Conservation (phyloP, 768 basidiomycete genomes). For the Boletus insuetus region DNA sequence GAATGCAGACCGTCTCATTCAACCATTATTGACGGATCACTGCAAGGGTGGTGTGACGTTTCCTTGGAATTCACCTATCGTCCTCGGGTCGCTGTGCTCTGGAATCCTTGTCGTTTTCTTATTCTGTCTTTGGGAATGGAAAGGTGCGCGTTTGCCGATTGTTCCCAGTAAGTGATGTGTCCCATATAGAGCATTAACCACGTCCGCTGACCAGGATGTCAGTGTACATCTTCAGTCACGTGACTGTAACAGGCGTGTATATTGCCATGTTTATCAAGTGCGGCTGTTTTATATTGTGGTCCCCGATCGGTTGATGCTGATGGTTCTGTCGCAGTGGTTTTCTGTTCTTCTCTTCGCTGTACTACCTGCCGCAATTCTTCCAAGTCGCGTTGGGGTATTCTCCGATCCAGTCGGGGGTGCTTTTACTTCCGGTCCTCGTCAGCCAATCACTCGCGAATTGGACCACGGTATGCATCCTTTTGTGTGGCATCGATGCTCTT, state of each 20-base stretch:
- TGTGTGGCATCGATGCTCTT: background rate
- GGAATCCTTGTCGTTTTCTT: constrained; percentile 51
- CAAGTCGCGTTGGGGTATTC: constrained; percentile 68
- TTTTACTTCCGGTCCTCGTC: constrained; percentile 67
- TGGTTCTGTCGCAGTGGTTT: constrained; percentile 41
- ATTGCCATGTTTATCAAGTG: constrained; percentile 69
- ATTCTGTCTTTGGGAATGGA: constrained; percentile 75
- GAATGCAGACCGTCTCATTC: background rate
- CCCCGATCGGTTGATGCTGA: background rate
- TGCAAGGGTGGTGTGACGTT: constrained; percentile 67
- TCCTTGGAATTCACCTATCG: constrained; percentile 65
- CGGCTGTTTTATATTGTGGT: constrained; percentile 9
- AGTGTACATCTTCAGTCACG: constrained; percentile 72
- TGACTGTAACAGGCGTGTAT: constrained; percentile 66
- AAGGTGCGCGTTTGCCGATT: constrained; percentile 64
- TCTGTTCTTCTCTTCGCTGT: constrained; percentile 61
- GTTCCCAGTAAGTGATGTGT: constrained; percentile 53
- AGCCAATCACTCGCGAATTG: constrained; percentile 61
- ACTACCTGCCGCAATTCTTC: constrained; percentile 74
- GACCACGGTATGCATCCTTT: constrained; percentile 40
- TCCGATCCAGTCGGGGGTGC: constrained; percentile 60
- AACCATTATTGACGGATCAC: background rate
- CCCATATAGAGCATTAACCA: background rate
- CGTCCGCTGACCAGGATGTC: background rate
- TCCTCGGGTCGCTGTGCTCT: constrained; percentile 57